Conservation (phyloP, 2,329 filamentous ascomycete genomes). For the Ramularia endophylla region DNA sequence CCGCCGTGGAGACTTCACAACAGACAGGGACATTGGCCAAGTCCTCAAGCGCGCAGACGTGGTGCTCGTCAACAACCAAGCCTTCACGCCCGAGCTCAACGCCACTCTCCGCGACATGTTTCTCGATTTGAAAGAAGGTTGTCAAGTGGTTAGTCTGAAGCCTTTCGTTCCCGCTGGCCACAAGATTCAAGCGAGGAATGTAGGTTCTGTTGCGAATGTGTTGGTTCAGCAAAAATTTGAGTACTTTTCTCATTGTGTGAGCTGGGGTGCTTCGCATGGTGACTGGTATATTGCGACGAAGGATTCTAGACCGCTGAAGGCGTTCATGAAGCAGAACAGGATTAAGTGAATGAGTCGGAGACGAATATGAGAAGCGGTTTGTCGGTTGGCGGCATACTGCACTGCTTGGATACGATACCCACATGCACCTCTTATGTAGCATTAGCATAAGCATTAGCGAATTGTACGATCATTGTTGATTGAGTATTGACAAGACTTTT, state of each 20-base stretch:
- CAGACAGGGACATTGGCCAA: conserved; percentile 62
- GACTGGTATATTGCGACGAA: conserved; percentile 85
- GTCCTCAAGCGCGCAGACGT: conserved; percentile 82
- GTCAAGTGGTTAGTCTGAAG: conserved; percentile 84
- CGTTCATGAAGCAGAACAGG: conserved; percentile 39
- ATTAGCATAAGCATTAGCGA: too few species aligned
- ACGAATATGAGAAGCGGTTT: too few species aligned
- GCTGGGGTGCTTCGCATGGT: conserved; percentile 76
- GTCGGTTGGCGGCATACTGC: too few species aligned
- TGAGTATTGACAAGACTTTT: too few species aligned
- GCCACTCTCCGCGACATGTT: conserved; percentile 82
- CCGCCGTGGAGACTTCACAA: conserved; percentile 76
- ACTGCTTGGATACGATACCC: too few species aligned
- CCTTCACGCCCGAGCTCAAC: conserved; percentile 84
- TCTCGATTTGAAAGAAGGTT: conserved; percentile 84
- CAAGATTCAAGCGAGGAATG: conserved; percentile 65
- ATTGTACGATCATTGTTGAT: too few species aligned
- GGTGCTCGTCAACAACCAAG: conserved; percentile 97
- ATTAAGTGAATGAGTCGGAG: background rate
- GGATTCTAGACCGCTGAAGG: conserved; percentile 52
- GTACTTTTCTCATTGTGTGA: conserved; percentile 68
- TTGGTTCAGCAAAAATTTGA: conserved; percentile 67
- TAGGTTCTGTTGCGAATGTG: conserved; percentile 75
- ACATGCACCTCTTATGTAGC: too few species aligned
- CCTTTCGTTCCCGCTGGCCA: conserved; percentile 80